Conservation (phyloP, 2,329 filamentous ascomycete species). For the Capronia epimyces region DNA sequence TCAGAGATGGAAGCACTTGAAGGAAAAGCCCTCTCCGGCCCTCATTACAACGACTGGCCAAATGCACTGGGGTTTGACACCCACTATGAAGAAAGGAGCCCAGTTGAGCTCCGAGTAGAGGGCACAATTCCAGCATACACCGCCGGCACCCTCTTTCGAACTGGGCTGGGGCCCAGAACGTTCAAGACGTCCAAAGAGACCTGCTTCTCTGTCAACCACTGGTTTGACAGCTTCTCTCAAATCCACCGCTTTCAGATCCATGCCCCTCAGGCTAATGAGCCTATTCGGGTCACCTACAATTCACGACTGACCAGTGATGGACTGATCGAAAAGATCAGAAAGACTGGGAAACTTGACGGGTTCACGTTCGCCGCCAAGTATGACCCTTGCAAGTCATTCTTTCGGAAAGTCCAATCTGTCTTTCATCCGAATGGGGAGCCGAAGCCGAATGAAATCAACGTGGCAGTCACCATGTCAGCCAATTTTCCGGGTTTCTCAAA, state of each 20-base stretch:
- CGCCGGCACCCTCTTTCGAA: slow-evolving; percentile 67
- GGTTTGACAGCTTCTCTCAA: slow-evolving; percentile 69
- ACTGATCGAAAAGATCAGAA: slow-evolving; percentile 56
- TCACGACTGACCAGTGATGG: slow-evolving; percentile 64
- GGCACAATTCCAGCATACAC: slow-evolving; percentile 67
- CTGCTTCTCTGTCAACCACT: slow-evolving; percentile 61
- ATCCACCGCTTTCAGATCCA: slow-evolving; percentile 68
- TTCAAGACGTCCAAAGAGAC: slow-evolving; percentile 56
- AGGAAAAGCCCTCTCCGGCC: not conserved
- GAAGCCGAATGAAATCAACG: slow-evolving; percentile 46
- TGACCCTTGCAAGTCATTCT: slow-evolving; percentile 69
- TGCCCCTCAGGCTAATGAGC: slow-evolving; percentile 34
- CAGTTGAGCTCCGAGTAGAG: slow-evolving; percentile 57
- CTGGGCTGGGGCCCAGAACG: slow-evolving; percentile 62
- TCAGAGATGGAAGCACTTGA: not conserved
- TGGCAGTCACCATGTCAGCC: slow-evolving; percentile 60
- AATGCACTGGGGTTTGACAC: slow-evolving; percentile 59
- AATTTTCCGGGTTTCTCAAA: slow-evolving; percentile 56
- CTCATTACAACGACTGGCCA: slow-evolving; percentile 45
- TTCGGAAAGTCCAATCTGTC: slow-evolving; percentile 63
- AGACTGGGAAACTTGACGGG: slow-evolving; percentile 52
- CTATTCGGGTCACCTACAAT: slow-evolving; percentile 58
- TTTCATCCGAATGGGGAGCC: slow-evolving; percentile 39
- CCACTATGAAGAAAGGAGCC: slow-evolving; percentile 59
- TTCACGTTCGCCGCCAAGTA: slow-evolving; percentile 65